Evolutionary conservation across 768 basidiomycete species (phyloP).

Genomic region (Hygrocybe coccinea): DNA sequence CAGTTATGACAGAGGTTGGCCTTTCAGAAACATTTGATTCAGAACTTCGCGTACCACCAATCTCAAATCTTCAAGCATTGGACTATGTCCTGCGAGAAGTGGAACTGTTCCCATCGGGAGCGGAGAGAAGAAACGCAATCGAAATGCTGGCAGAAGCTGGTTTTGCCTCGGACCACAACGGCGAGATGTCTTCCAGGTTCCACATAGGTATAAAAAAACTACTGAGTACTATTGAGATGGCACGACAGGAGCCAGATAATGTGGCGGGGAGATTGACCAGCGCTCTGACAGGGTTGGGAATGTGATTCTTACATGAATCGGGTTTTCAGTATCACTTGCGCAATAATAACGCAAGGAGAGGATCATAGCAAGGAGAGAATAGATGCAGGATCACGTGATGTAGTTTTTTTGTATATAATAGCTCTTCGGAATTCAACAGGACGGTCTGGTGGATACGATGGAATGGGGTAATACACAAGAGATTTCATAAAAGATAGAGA

Average conservation of each 20-base stretch:
- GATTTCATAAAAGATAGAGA: too few species aligned
- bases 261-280: constrained; percentile 66
- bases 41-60: constrained; percentile 77
- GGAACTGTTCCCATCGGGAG: constrained; percentile 58
- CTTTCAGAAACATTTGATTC: constrained; percentile 87
- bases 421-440: too few species aligned
- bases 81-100: constrained; percentile 75
- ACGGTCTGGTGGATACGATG: too few species aligned
- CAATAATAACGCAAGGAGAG: too few species aligned
- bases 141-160: constrained; percentile 69
- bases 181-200: constrained; percentile 40
- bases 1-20: constrained; percentile 83
- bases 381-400: too few species aligned
- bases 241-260: constrained; percentile 87
- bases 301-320: constrained; percentile 22
- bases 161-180: constrained; percentile 48
- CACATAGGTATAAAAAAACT: constrained; percentile 93
- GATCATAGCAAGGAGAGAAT: too few species aligned
- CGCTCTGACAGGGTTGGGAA: constrained; percentile 55
- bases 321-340: too few species aligned
- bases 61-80: constrained; percentile 66
- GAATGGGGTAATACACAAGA: too few species aligned
- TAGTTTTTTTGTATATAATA: too few species aligned
- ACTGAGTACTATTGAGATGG: constrained; percentile 90
- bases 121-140: constrained; percentile 56